phyloP scores from a whole-genome alignment of 768 basidiomycete species.

The Pleurotus tuber-regium region DNA sequence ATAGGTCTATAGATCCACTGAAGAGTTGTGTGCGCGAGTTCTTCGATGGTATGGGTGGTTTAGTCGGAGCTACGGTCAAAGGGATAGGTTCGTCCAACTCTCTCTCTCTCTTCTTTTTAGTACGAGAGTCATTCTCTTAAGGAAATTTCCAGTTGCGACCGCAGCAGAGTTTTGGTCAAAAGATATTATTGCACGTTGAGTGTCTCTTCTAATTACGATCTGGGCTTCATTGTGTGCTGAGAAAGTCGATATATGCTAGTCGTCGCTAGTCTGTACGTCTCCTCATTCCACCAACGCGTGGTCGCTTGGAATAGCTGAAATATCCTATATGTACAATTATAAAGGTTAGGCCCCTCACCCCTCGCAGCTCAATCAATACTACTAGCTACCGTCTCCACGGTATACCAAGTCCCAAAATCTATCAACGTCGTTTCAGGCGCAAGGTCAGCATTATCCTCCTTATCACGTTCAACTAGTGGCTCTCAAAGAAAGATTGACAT shows the following conservation, averaged over 20 bases:
- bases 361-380: conserved; percentile 12
- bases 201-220: not conserved
- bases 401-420: conserved; percentile 3
- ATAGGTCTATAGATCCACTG: too few relatives aligned
- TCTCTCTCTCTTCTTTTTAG: not conserved
- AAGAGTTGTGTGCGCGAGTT: too few relatives aligned
- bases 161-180: conserved; percentile 13
- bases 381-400: conserved; percentile 9
- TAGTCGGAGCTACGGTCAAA: not conserved
- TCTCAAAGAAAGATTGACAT: too few relatives aligned
- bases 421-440: not conserved
- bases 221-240: not conserved
- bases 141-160: not conserved
- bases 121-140: too few relatives aligned
- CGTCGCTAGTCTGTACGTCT: conserved; percentile 7
- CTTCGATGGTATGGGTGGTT: not conserved
- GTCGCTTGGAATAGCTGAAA: too few relatives aligned
- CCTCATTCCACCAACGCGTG: too few relatives aligned
- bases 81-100: conserved; percentile 3
- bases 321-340: too few relatives aligned
- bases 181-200: conserved; percentile 9
- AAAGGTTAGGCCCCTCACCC: conserved; percentile 8
- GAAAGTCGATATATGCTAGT: not conserved
- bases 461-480: too few relatives aligned
- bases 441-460: too few relatives aligned